phyloP scores from a whole-genome alignment of 441 rosid genomes.

The Brassica balearica region DNA sequence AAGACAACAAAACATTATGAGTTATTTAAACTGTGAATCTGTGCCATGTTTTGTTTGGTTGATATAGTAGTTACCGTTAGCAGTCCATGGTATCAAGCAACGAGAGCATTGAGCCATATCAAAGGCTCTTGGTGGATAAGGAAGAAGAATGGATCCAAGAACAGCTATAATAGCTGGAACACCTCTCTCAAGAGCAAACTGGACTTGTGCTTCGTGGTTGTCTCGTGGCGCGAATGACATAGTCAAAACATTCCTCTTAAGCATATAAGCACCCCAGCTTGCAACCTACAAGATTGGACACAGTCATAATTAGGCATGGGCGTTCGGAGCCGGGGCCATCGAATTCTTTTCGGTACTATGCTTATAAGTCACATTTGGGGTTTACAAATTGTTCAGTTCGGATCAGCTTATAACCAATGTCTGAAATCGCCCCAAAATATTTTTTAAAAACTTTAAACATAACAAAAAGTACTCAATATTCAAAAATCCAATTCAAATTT shows the following conservation, averaged over 20 bases:
- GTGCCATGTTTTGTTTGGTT: not conserved
- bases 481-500: too few species aligned
- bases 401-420: too few species aligned
- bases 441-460: too few species aligned
- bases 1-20: slow-evolving; percentile 10
- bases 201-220: slow-evolving; percentile 80
- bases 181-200: slow-evolving; percentile 79
- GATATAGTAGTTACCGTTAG: slow-evolving; percentile 56
- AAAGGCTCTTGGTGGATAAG: slow-evolving; percentile 73
- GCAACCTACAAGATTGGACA: slow-evolving; percentile 53
- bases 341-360: too few species aligned
- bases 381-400: too few species aligned
- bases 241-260: slow-evolving; percentile 68
- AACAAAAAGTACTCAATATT: too few species aligned
- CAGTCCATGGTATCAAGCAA: slow-evolving; percentile 73
- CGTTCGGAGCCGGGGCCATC: too few species aligned
- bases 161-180: slow-evolving; percentile 74
- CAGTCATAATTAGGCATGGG: too few species aligned
- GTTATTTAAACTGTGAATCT: slow-evolving; percentile 12
- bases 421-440: too few species aligned
- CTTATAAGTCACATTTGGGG: too few species aligned
- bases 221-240: slow-evolving; percentile 80
- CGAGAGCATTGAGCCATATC: slow-evolving; percentile 87
- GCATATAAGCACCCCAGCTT: slow-evolving; percentile 79
- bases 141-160: slow-evolving; percentile 70